Percentiles rank a stretch among this genome's conserved stretches.
phyloP scores from a whole-genome alignment of 1,139 yeast species.

The Hyphopichia fennica region DNA sequence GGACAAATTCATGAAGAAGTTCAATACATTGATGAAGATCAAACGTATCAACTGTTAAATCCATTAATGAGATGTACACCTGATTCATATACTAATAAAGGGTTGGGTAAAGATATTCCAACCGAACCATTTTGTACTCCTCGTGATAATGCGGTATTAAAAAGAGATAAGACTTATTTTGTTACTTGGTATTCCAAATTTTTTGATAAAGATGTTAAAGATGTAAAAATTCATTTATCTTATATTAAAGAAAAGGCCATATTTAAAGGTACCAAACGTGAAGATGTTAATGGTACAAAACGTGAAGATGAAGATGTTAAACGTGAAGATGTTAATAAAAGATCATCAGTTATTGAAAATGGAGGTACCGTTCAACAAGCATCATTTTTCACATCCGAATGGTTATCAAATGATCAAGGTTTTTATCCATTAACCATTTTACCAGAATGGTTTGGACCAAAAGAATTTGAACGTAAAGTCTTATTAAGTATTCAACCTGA shows the following conservation, averaged over 20 bases:
- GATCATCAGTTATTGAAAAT: conserved; percentile 37
- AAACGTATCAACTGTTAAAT: conserved; percentile 63
- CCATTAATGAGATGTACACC: conserved; percentile 89
- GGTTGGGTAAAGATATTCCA: conserved; percentile 51
- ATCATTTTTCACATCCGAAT: conserved; percentile 67
- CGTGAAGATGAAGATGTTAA: conserved; percentile 21
- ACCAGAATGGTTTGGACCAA: conserved; percentile 56
- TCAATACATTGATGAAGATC: conserved; percentile 60
- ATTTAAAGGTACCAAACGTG: conserved; percentile 56
- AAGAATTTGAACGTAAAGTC: conserved; percentile 49
- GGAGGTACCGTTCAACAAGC: conserved; percentile 41
- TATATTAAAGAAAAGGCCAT: conserved; percentile 55
- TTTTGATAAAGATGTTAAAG: conserved; percentile 48
- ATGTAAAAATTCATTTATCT: conserved; percentile 67
- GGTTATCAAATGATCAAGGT: conserved; percentile 69
- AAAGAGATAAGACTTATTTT: conserved; percentile 65
- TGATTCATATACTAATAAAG: conserved; percentile 64
- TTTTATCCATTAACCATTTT: conserved; percentile 58
- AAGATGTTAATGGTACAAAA: background rate
- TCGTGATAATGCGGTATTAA: conserved; percentile 54
- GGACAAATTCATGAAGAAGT: conserved; percentile 59
- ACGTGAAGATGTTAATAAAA: conserved; percentile 14
- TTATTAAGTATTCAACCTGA: conserved; percentile 73
- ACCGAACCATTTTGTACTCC: conserved; percentile 87
- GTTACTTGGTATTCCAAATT: conserved; percentile 78